phyloP scores from a whole-genome alignment of 148 eudicot species.

The Rhododendron vialii region DNA sequence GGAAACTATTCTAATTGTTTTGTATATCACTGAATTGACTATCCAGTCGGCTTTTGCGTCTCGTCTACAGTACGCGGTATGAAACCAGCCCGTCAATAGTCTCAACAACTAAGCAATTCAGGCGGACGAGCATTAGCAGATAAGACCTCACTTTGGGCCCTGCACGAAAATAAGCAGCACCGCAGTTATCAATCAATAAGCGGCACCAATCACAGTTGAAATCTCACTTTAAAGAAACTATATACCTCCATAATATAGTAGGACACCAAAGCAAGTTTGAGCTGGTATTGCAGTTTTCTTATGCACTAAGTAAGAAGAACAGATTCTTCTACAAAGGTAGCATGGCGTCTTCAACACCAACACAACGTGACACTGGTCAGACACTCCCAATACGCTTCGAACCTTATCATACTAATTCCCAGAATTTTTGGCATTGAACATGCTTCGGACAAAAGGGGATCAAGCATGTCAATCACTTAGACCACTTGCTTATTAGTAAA shows the following conservation, averaged over 20 bases:
- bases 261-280: not conserved
- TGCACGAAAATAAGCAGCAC: constrained; percentile 28
- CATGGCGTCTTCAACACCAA: not conserved
- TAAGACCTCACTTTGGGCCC: constrained; percentile 76
- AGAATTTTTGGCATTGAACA: not conserved
- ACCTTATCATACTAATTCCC: not conserved
- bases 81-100: constrained; percentile 54
- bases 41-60: not conserved
- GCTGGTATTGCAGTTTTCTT: not conserved
- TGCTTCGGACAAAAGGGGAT: not conserved
- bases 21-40: not conserved
- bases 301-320: not conserved
- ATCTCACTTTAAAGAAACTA: not conserved
- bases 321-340: not conserved
- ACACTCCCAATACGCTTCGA: not conserved
- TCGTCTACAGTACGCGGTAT: constrained; percentile 39
- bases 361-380: not conserved
- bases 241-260: not conserved
- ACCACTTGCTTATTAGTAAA: not conserved
- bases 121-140: constrained; percentile 56
- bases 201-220: not conserved
- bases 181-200: not conserved
- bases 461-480: not conserved
- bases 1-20: not conserved
- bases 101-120: constrained; percentile 64